Percentiles rank a stretch among this genome's conserved stretches.
These are phyloP conservation scores for Boletus subparvulus DNA, from an alignment of 768 basidiomycete genomes.

Conservation along the genomic window DNA sequence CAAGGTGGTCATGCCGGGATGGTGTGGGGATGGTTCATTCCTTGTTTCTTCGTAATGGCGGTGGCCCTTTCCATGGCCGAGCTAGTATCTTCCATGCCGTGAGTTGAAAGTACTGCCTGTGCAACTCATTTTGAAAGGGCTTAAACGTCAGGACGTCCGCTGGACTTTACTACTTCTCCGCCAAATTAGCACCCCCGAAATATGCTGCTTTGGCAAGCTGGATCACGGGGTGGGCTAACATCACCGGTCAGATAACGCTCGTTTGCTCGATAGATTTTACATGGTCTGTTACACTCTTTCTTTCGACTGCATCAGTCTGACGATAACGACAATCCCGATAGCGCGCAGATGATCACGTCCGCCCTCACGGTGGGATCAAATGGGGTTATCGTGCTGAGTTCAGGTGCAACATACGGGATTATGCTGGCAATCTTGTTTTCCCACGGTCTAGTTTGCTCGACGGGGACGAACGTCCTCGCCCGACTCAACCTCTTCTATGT, in stretches of 20 bases:
- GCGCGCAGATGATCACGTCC: constrained; percentile 77
- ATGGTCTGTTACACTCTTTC: constrained; percentile 37
- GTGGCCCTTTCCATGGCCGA: constrained; percentile 75
- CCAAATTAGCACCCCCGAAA: constrained; percentile 64
- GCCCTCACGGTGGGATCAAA: constrained; percentile 63
- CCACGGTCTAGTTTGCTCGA: constrained; percentile 72
- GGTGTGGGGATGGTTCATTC: constrained; percentile 77
- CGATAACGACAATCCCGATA: constrained; percentile 12
- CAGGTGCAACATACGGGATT: constrained; percentile 68
- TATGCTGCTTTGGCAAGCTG: constrained; percentile 61
- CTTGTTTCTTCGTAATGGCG: constrained; percentile 62
- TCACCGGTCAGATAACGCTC: constrained; percentile 67
- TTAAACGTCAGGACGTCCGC: constrained; percentile 60
- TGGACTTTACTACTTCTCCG: constrained; percentile 77
- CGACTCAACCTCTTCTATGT: constrained; percentile 72
- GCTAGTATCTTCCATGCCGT: constrained; percentile 75
- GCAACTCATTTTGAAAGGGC: not conserved
- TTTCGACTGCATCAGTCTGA: not conserved
- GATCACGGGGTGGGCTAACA: constrained; percentile 67
- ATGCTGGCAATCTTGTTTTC: constrained; percentile 59
- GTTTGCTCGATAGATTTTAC: constrained; percentile 78
- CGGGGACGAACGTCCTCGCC: constrained; percentile 63
- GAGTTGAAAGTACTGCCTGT: constrained; percentile 26
- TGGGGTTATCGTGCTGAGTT: constrained; percentile 48
- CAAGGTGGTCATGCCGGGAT: constrained; percentile 74